Evolutionary conservation across 768 basidiomycete species (phyloP).

Genomic region (Dacryopinax primogenitus): DNA sequence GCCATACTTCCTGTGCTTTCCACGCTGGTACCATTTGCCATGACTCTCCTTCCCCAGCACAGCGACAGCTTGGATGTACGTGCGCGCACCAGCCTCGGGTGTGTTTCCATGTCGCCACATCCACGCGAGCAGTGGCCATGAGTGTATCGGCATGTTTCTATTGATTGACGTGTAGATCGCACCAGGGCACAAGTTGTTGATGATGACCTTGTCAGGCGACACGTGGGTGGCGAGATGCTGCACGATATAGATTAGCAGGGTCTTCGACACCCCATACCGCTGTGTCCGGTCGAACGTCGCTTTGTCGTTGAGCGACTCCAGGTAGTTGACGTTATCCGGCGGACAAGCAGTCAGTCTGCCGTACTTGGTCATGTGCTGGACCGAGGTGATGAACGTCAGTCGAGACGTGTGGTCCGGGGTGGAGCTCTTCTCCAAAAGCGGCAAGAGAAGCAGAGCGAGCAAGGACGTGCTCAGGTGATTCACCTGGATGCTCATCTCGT

Average conservation of each 20-base stretch:
- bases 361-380: neutral
- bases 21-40: neutral
- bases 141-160: neutral
- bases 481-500: neutral
- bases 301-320: neutral
- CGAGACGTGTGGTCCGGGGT: neutral
- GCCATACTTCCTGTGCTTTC: neutral
- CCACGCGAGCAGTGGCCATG: neutral
- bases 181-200: neutral
- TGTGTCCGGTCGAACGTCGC: neutral
- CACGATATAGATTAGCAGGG: neutral
- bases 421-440: neutral
- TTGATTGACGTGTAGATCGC: neutral
- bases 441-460: neutral
- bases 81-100: neutral
- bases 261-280: neutral
- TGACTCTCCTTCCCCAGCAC: neutral
- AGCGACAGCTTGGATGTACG: neutral
- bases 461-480: neutral
- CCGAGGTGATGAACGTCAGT: neutral
- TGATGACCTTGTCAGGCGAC: neutral
- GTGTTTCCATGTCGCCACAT: neutral
- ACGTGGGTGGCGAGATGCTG: neutral
- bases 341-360: neutral
- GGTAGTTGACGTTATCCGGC: neutral